Evolutionary conservation across 2,329 filamentous ascomycete genomes (phyloP), one percentile per base, ranked within the genome.

Genomic region (Pyricularia sp.): DNA sequence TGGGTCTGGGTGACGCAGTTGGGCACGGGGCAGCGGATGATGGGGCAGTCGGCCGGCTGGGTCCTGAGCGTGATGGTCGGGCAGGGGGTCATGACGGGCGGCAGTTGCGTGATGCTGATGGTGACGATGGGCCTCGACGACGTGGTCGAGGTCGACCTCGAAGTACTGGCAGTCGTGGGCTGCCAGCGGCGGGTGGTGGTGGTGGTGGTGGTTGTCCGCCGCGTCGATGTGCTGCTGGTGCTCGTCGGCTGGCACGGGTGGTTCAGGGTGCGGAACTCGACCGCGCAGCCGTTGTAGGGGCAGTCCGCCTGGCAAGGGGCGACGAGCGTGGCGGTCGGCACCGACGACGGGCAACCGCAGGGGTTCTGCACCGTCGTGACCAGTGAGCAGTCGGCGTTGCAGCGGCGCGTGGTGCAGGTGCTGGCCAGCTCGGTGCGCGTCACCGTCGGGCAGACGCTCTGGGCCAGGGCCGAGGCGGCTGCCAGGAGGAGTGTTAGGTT

Each of bases 21-120:
- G 17, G 78, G 78, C 58, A 79, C 74, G 1, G 78, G 77, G 73
- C 78, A 79, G 33, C 75, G 75, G 65, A 80, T 73, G 6, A 75
- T 72, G 9, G 72, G 58, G 72, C 78, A 80, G 68, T 72, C 73
- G 68, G 69, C 73, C 6, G 78, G 78, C 65, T 73, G 74, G 17
- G 77, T 79, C 20, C 75, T 78, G 69, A 72, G 71, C 25, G 76
- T 79, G 42, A 79, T 73, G 1, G 75, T 78, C 31, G 77, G 78
- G 72, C 77, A 79, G 20, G 74, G 72, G 2, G 70, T 69, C 12
- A 65, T 65, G 63, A 65, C 42, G 5, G 70, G 68, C 25, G 74
- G 66, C 7, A 76, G 67, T 23, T 73, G 74, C 23, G 72, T 75
- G 64, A 77, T 69, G 68, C 69, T 73, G 69, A 73, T 75, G 67